Evolutionary conservation across 2,329 filamentous ascomycete species (phyloP).

Genomic region (Fusarium sp.): DNA sequence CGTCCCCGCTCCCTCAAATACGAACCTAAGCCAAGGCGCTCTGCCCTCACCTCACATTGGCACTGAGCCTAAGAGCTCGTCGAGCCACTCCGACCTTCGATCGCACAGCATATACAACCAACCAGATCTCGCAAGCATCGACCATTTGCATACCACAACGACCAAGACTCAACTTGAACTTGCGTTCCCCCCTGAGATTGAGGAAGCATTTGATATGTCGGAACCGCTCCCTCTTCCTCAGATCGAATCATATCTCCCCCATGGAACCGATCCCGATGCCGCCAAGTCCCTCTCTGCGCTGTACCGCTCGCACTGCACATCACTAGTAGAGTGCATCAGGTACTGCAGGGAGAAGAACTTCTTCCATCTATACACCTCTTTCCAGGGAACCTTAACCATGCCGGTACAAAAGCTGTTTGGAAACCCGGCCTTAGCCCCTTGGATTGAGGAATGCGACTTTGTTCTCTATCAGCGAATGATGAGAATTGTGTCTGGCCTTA

Average conservation of each 20-base stretch:
- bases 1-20: slow-evolving; percentile 45
- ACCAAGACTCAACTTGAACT: slow-evolving; percentile 69
- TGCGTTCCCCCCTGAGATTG: slow-evolving; percentile 68
- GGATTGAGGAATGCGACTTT: slow-evolving; percentile 97
- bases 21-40: slow-evolving; percentile 41
- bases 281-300: slow-evolving; percentile 87
- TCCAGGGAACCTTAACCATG: slow-evolving; percentile 95
- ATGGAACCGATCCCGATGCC: slow-evolving; percentile 85
- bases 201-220: slow-evolving; percentile 65
- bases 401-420: slow-evolving; percentile 93
- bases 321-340: slow-evolving; percentile 92
- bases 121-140: slow-evolving; percentile 64
- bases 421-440: slow-evolving; percentile 82
- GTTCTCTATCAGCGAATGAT: slow-evolving; percentile 98
- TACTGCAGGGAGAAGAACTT: slow-evolving; percentile 98
- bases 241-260: slow-evolving; percentile 83
- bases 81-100: slow-evolving; percentile 28
- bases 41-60: slow-evolving; percentile 45
- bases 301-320: slow-evolving; percentile 95
- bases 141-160: slow-evolving; percentile 67
- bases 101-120: slow-evolving; percentile 68
- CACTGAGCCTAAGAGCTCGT: slow-evolving; percentile 30
- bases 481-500: slow-evolving; percentile 87
- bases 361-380: slow-evolving; percentile 93
- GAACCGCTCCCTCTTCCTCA: slow-evolving; percentile 84